phyloP scores from a whole-genome alignment of 495 filamentous ascomycete genomes.

The Ascodesmis nigricans region DNA sequence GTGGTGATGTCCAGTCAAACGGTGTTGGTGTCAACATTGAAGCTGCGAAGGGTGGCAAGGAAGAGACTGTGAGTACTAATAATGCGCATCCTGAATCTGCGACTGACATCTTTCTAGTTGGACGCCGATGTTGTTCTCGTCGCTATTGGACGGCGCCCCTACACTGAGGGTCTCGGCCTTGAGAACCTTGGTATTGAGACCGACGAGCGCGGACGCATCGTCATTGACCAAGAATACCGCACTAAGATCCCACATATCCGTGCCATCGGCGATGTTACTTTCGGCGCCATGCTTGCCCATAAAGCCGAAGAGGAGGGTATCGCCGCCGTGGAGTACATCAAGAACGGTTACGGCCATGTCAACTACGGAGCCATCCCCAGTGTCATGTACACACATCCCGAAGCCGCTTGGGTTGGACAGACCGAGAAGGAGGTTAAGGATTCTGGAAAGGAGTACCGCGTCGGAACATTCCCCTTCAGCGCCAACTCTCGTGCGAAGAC shows the following conservation, averaged over 20 bases:
- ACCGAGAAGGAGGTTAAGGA: conserved; percentile 91
- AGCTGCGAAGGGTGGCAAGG: conserved; percentile 88
- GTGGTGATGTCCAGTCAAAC: conserved; percentile 59
- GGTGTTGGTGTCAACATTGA: conserved; percentile 62
- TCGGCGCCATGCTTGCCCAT: conserved; percentile 97
- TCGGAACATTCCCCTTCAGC: conserved; percentile 86
- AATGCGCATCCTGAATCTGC: conserved; percentile 6
- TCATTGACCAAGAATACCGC: conserved; percentile 96
- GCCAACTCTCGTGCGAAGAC: conserved; percentile 98
- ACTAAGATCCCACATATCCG: conserved; percentile 93
- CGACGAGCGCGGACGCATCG: conserved; percentile 77
- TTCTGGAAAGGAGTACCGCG: conserved; percentile 66
- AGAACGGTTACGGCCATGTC: conserved; percentile 91
- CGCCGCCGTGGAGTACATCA: conserved; percentile 85
- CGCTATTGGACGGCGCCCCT: conserved; percentile 86
- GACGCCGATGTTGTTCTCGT: conserved; percentile 93
- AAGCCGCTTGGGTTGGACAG: conserved; percentile 97
- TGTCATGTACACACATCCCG: conserved; percentile 98
- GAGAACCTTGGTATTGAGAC: conserved; percentile 90
- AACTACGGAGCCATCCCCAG: conserved; percentile 96
- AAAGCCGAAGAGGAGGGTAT: conserved; percentile 98
- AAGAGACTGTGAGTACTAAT: conserved; percentile 51
- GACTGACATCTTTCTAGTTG: conserved; percentile 30
- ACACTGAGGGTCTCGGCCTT: conserved; percentile 72
- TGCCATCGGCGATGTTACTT: conserved; percentile 87